These are phyloP conservation scores for Lepidium campestre DNA, from an alignment of 441 rosid species.

Conservation along the genomic window DNA sequence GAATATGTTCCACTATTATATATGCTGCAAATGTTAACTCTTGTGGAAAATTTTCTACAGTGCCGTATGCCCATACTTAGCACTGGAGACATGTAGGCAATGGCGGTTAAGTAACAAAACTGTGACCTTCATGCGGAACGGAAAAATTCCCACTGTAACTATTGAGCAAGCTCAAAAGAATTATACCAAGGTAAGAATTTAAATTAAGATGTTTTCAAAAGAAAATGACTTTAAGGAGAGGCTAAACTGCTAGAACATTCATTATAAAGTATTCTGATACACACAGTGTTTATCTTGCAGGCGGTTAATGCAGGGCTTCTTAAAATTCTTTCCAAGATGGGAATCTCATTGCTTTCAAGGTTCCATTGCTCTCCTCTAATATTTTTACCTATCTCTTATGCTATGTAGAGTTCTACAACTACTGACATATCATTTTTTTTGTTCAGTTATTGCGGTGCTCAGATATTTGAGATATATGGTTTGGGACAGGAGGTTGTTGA, in stretches of 20 bases:
- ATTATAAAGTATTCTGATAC: constrained; percentile 3
- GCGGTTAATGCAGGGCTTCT: constrained; percentile 93
- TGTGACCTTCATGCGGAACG: constrained; percentile 88
- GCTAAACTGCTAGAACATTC: background rate
- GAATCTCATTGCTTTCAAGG: constrained; percentile 98
- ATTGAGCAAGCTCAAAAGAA: constrained; percentile 96
- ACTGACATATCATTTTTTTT: constrained; percentile 27
- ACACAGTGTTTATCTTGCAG: constrained; percentile 37
- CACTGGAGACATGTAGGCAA: constrained; percentile 94
- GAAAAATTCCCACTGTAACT: constrained; percentile 97
- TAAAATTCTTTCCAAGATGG: constrained; percentile 98
- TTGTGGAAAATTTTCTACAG: constrained; percentile 34
- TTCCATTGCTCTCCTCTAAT: constrained; percentile 19
- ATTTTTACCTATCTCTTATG: background rate
- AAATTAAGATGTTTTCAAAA: background rate
- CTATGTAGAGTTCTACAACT: background rate
- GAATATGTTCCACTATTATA: background rate
- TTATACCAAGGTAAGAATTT: constrained; percentile 67
- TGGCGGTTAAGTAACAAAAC: constrained; percentile 97
- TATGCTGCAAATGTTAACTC: background rate
- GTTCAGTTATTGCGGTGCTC: constrained; percentile 96
- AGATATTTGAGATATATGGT: constrained; percentile 98
- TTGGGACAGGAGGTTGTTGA: constrained; percentile 82
- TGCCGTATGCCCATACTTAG: constrained; percentile 95
- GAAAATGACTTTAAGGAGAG: background rate